Percentiles rank a stretch among this genome's conserved stretches.
These are phyloP conservation scores for Pezizomycotina sp. DNA, from an alignment of 2,329 filamentous ascomycete species.

Conservation along the genomic window DNA sequence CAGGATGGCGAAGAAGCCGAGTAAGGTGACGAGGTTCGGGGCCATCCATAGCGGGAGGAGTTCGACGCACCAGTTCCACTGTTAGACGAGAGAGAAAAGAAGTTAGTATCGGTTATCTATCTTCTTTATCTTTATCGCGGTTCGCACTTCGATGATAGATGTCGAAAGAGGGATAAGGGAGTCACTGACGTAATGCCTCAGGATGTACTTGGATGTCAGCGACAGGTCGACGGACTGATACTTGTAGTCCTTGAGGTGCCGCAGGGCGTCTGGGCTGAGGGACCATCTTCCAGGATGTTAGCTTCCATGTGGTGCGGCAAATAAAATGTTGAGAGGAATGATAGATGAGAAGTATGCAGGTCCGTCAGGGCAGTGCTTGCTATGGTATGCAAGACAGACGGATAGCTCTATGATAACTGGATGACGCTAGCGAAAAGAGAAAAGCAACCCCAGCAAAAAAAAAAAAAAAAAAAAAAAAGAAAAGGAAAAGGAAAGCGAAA, in stretches of 20 bases:
- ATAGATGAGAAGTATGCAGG: no score
- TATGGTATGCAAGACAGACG: no score
- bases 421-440: no score
- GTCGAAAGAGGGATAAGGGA: conserved; percentile 13
- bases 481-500: no score
- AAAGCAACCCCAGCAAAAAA: no score
- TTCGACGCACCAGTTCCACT: conserved; percentile 97
- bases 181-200: conserved; percentile 74
- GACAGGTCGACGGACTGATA: conserved; percentile 97
- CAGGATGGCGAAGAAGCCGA: conserved; percentile 90
- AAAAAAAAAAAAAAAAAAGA: no score
- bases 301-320: no score
- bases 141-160: conserved; percentile 4
- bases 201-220: conserved; percentile 77
- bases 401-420: no score
- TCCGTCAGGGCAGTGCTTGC: no score
- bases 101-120: neutral
- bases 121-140: conserved; percentile 9
- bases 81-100: conserved; percentile 19
- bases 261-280: conserved; percentile 75
- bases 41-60: conserved; percentile 88
- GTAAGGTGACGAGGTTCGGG: conserved; percentile 89
- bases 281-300: no score
- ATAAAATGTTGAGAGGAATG: no score
- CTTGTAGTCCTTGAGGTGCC: conserved; percentile 88